A percentile compares a stretch with the other conserved stretches of the same genome.
phyloP scores from a whole-genome alignment of 108 stramenopile genomes.

The Skeletonema costatum region DNA sequence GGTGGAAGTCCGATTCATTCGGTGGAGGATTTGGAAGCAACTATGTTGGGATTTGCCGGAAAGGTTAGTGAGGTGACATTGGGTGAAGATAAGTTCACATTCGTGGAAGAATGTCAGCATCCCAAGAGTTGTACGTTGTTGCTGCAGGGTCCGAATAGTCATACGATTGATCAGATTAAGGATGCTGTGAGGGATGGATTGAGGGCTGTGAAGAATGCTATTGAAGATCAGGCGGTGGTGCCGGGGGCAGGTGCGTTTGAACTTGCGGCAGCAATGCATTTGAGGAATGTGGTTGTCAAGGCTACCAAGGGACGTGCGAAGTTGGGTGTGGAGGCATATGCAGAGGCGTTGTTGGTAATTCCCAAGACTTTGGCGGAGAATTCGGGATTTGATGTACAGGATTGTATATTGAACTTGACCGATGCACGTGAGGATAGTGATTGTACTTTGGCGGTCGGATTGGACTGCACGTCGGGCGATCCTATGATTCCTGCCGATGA shows the following conservation, averaged over 20 bases:
- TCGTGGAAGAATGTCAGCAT: constrained; percentile 94
- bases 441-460: constrained; percentile 78
- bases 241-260: constrained; percentile 98
- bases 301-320: constrained; percentile 89
- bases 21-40: constrained; percentile 91
- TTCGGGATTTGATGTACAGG: constrained; percentile 97
- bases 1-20: constrained; percentile 95
- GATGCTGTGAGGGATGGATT: constrained; percentile 98
- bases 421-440: constrained; percentile 83
- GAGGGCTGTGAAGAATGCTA: constrained; percentile 94
- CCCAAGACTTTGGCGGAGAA: constrained; percentile 99
- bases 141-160: constrained; percentile 96
- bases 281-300: constrained; percentile 63
- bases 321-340: constrained; percentile 96
- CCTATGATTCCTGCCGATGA: constrained; percentile 92
- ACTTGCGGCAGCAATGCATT: constrained; percentile 84
- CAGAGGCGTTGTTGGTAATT: constrained; percentile 94
- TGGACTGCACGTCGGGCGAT: constrained; percentile 93
- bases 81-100: constrained; percentile 99
- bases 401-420: constrained; percentile 83
- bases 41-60: constrained; percentile 94
- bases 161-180: constrained; percentile 97
- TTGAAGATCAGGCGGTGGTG: constrained; percentile 95
- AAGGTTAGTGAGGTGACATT: constrained; percentile 94
- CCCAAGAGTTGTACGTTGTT: constrained; percentile 95